Base-by-base conservation (phyloP, 1,139 yeast species). In the Hanseniaspora uvarum region DNA sequence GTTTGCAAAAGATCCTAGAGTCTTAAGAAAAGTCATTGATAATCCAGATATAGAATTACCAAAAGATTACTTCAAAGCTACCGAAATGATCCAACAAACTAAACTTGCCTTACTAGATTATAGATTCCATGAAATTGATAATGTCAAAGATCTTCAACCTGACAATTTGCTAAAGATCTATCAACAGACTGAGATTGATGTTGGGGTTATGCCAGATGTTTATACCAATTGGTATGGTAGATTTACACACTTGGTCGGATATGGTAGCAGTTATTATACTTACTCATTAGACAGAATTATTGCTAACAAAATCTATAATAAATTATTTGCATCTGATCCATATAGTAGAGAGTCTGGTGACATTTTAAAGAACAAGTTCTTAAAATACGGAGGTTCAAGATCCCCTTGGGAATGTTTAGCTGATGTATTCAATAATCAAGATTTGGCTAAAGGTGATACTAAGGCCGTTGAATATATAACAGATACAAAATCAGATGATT, bases 251-350 rank as follows among this genome's bases (percentile, higher is more conserved):
- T 71, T 94, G 51, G 86, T 85, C 60, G 88, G 96, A 0, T 92
- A 92, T 65, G 98, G 98, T 0, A 86, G 96, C 0, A 87, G 92
- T 0, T 92, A 92, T 67, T 92, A 94, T 69, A 85, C 96, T 43
- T 92, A 94, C 66, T 69, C 92, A 57, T 76, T 94, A 58, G 99
- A 92, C 68, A 73, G 97, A 50, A 96, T 96, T 4, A 86, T 92
- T 60, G 96, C 98, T 0, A 81, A 87, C 37, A 80, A 82, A 61
- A 77, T 92, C 4, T 92, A 96, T 94, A 73, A 75, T 19, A 80
- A 78, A 47, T 70, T 92, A 46, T 92, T 94, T 65, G 64, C 65
- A 10, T 62, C 75, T 16, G 79, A 86, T 64, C 96, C 96, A 1
- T 76, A 85, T 67, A 77, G 80, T 58, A 70, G 85, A 36, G 72